phyloP scores from a whole-genome alignment of 345 rosid genomes.

The Psidium friedrichsthalianum region DNA sequence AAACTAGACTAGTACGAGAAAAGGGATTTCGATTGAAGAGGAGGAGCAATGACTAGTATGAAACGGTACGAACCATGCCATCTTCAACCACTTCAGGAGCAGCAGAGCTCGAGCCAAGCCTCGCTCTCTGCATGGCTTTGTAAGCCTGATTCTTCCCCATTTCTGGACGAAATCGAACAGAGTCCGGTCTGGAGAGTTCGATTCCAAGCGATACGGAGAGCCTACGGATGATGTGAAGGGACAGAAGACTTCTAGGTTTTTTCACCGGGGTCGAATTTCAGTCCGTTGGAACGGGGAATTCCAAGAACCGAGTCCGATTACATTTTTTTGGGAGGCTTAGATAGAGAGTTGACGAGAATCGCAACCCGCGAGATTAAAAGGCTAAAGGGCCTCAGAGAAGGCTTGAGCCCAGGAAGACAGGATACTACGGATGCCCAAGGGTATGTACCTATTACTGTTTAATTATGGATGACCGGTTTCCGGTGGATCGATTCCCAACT shows the following conservation, averaged over 20 bases:
- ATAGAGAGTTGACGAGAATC: background rate
- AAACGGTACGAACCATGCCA: slow-evolving; percentile 98
- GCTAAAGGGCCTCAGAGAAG: background rate
- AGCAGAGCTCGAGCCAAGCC: slow-evolving; percentile 76
- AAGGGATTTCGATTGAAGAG: background rate
- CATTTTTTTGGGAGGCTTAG: background rate
- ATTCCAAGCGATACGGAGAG: background rate
- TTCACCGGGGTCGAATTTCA: background rate
- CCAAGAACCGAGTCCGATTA: background rate
- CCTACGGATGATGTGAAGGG: background rate
- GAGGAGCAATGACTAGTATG: slow-evolving; percentile 15
- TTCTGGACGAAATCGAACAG: background rate
- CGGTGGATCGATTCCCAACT: background rate
- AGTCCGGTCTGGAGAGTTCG: background rate
- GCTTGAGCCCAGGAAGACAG: background rate
- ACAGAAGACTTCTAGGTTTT: background rate
- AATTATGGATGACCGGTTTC: accelerated
- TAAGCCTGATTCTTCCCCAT: slow-evolving; percentile 99
- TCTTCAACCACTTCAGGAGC: slow-evolving; percentile 88
- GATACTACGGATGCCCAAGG: accelerated
- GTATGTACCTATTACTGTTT: background rate
- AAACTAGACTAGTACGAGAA: background rate
- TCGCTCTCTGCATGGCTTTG: slow-evolving; percentile 97
- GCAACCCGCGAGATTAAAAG: background rate
- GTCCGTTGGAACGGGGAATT: background rate